Evolutionary conservation across 371 early-diverging fungal species (phyloP).

Genomic region (Mortierella sp.): DNA sequence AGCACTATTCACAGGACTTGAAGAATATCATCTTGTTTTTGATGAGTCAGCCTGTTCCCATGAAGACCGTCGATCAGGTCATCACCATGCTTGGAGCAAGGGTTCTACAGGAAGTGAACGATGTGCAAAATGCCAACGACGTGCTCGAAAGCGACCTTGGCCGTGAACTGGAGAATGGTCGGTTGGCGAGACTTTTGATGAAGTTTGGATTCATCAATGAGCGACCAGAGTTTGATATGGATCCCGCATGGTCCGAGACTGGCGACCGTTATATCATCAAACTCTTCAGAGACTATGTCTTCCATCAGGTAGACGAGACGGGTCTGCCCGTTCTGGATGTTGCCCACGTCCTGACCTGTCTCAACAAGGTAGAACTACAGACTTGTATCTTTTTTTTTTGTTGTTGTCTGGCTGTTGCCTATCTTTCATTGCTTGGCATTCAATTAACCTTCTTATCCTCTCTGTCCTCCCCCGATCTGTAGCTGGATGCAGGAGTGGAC

Average conservation of each 20-base stretch:
- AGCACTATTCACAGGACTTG: conserved; percentile 80
- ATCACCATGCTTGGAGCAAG: conserved; percentile 84
- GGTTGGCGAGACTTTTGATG: conserved; percentile 82
- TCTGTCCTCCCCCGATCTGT: not conserved
- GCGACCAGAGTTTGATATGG: conserved; percentile 92
- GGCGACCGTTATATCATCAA: conserved; percentile 96
- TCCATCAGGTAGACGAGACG: conserved; percentile 93
- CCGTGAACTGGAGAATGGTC: conserved; percentile 89
- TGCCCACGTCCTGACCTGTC: conserved; percentile 90
- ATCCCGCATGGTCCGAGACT: conserved; percentile 95
- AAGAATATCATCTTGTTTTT: conserved; percentile 85
- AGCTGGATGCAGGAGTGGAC: conserved; percentile 93
- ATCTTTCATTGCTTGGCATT: no score
- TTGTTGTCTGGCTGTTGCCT: not conserved
- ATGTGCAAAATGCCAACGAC: conserved; percentile 80
- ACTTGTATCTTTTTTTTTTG: not conserved
- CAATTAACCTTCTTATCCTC: not conserved
- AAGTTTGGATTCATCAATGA: conserved; percentile 96
- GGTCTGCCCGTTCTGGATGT: conserved; percentile 90
- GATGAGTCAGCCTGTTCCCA: conserved; percentile 77
- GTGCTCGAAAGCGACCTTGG: conserved; percentile 79
- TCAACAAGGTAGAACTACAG: conserved; percentile 83
- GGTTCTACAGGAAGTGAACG: conserved; percentile 79
- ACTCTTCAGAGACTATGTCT: conserved; percentile 95
- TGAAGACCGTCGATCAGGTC: conserved; percentile 86